A percentile compares a stretch with the other conserved stretches of the same genome.
These are phyloP conservation scores for Heliocybe sulcata DNA, from an alignment of 1,284 basidiomycete species.

Conservation along the genomic window DNA sequence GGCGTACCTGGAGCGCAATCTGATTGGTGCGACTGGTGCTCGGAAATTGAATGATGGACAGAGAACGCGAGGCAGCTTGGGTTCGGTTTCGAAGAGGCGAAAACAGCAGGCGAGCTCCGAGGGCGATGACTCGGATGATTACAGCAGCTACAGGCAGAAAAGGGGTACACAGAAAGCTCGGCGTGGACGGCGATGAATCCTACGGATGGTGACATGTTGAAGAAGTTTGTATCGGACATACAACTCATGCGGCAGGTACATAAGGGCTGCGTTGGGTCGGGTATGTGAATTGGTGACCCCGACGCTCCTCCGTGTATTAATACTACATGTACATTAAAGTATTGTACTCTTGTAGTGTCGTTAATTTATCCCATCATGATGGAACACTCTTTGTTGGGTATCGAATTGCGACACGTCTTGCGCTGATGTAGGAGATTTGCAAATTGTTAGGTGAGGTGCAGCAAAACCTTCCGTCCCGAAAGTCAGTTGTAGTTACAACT, in stretches of 20 bases:
- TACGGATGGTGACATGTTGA: not conserved
- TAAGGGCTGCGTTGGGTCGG: no score
- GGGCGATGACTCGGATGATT: not conserved
- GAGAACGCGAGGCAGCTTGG: not conserved
- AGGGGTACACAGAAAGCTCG: not conserved
- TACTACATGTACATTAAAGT: not conserved
- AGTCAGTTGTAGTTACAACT: not conserved
- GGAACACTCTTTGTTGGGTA: no score
- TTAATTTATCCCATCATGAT: not conserved
- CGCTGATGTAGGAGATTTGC: not conserved
- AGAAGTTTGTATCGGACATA: no score
- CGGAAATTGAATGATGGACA: not conserved
- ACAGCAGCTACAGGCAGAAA: not conserved
- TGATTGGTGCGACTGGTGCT: not conserved
- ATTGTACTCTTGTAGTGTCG: not conserved
- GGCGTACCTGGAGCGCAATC: conserved; percentile 34
- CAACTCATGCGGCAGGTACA: no score
- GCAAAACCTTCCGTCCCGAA: not conserved
- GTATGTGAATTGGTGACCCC: no score
- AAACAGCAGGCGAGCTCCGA: not conserved
- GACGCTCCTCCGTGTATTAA: not conserved
- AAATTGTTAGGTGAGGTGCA: not conserved
- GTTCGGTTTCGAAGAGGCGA: not conserved
- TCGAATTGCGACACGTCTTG: not conserved
- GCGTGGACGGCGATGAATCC: not conserved